A percentile compares a stretch with the other conserved stretches of the same genome.
phyloP scores from a whole-genome alignment of 768 basidiomycete species.

The Coprinopsis marcescibilis region DNA sequence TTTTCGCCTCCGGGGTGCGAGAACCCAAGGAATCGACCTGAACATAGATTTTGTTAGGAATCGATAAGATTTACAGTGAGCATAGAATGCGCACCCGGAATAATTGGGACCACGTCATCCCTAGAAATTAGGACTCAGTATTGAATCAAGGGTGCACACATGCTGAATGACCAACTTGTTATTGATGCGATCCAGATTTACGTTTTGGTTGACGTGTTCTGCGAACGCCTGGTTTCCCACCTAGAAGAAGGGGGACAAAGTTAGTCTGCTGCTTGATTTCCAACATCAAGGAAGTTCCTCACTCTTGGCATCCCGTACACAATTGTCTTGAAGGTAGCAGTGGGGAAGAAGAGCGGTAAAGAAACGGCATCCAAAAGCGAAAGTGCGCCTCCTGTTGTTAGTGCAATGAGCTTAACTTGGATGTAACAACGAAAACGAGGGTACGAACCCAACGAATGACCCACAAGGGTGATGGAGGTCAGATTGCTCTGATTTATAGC shows the following conservation, averaged over 20 bases:
- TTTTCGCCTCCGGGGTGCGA: constrained; percentile 36
- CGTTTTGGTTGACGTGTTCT: constrained; percentile 20
- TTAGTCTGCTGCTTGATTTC: neutral
- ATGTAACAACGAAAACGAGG: constrained; percentile 9
- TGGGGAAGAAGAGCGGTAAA: constrained; percentile 44
- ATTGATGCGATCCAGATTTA: constrained; percentile 18
- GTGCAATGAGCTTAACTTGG: constrained; percentile 44
- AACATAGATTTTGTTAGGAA: constrained; percentile 18
- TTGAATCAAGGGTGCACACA: neutral
- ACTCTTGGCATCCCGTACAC: constrained; percentile 42
- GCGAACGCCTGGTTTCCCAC: constrained; percentile 32
- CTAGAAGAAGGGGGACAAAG: constrained; percentile 15
- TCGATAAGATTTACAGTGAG: neutral
- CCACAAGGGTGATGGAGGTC: constrained; percentile 34
- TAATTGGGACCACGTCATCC: constrained; percentile 24
- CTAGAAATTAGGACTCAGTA: constrained; percentile 6
- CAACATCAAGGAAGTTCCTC: constrained; percentile 13
- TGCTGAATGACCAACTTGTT: constrained; percentile 15
- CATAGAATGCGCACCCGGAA: constrained; percentile 21
- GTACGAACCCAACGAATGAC: constrained; percentile 37
- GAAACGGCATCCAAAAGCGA: constrained; percentile 52
- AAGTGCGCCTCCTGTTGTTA: constrained; percentile 50
- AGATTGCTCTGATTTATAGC: constrained; percentile 28
- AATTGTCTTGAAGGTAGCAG: constrained; percentile 30
- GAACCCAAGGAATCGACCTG: constrained; percentile 34